Base-by-base conservation (phyloP, 2,329 filamentous ascomycete species). In the Epichloe sibirici region DNA sequence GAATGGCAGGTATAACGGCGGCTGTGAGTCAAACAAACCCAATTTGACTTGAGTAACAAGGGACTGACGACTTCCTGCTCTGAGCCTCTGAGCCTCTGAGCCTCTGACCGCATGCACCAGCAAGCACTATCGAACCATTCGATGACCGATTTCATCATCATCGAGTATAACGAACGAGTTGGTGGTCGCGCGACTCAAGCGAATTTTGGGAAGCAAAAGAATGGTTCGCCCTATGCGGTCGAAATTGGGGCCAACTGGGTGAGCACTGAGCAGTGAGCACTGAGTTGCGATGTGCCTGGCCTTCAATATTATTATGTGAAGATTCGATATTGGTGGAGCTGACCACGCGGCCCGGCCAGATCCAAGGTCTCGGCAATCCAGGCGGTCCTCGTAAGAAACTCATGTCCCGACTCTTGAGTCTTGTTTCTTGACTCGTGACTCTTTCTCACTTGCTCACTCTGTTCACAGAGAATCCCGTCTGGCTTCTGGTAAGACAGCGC, bases 241-340 rank as follows among this genome's bases (percentile, higher is more conserved):
- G 83, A 86, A 62, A 66, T 83, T 0, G 83, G 83, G 2, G 83
- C 83, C 6, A 87, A 86, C 56, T 87, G 83, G 83, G 63, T 74
- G 23, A 28, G 55, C 48, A 12, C 13, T 45, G 12, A 23, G 12
- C 17, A 21, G 63, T 74, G 23, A 28, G 55, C 48, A 12, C 21
- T 45, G 12, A 23, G 12, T 15, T 42, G n/a, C 3, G 9, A 23
- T 38, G 5, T 17, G 23, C 7, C 39, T 37, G 39, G 8, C 15
- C 7, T 21, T 34, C 44, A 44, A 17, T 21, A 25, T 21, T 21
- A 21, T 21, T 21, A 21, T 21, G 17, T 21, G 17, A 21, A 21
- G 2, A 21, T 12, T 5, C 23, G 13, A 28, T 25, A 15, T 44
- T 28, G 23, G 34, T n/a, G 7, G 9, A 34, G 21, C 17, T 52